phyloP scores from a whole-genome alignment of 73 alveolate species.

The Blepharisma stoltei region DNA sequence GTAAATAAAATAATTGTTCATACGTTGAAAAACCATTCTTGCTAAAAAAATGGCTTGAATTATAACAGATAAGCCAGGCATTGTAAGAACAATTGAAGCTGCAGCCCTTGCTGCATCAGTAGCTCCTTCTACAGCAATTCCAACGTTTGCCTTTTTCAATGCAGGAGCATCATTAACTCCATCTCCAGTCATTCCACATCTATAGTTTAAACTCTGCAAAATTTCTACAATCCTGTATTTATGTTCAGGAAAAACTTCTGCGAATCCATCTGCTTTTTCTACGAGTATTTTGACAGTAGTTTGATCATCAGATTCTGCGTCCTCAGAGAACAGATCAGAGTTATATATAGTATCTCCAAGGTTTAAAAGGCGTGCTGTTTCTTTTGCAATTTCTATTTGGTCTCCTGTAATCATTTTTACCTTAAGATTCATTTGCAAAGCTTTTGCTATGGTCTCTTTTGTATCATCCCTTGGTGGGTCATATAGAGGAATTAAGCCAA shows the following conservation, averaged over 20 bases:
- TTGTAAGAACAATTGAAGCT: no score
- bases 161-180: conserved; percentile 98
- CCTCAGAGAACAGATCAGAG: no score
- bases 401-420: conserved; percentile 12
- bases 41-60: no score
- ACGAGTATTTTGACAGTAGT: background rate
- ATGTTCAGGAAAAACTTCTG: conserved; percentile 21
- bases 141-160: conserved; percentile 83
- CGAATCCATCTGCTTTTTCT: conserved; percentile 8
- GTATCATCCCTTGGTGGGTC: conserved; percentile 38
- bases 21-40: no score
- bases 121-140: conserved; percentile 78
- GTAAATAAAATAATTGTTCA: no score
- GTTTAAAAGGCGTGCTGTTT: background rate
- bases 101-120: no score
- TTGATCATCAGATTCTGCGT: no score
- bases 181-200: conserved; percentile 89
- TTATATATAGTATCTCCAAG: background rate
- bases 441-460: background rate
- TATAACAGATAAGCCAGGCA: no score
- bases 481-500: conserved; percentile 34
- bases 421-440: background rate
- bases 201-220: no score
- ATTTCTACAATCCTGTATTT: background rate
- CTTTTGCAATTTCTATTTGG: background rate